Evolutionary conservation across 257 asterid genomes (phyloP).

Genomic region (Verbascum thapsus): DNA sequence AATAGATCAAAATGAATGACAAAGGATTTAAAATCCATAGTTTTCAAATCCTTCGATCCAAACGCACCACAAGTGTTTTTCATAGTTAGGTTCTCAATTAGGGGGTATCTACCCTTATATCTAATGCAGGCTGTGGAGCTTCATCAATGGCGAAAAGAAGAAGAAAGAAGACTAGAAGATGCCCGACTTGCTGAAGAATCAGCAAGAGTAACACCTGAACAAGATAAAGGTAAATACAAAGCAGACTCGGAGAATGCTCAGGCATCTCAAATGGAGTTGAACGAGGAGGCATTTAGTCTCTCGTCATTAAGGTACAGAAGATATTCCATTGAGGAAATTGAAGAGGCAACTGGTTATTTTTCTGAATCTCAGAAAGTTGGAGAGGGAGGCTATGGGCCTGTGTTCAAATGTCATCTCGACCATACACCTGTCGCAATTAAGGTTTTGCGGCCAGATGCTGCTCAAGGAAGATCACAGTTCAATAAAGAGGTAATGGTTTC

Average conservation of each 20-base stretch:
- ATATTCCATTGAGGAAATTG: slow-evolving; percentile 81
- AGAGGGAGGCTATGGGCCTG: slow-evolving; percentile 98
- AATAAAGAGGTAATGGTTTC: slow-evolving; percentile 64
- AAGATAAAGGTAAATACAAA: slow-evolving; percentile 40
- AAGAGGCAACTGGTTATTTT: slow-evolving; percentile 70
- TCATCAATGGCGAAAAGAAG: slow-evolving; percentile 69
- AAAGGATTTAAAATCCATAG: no score
- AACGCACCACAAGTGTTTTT: no score
- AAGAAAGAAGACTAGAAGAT: slow-evolving; percentile 66
- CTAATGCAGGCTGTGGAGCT: slow-evolving; percentile 69
- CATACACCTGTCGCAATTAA: slow-evolving; percentile 82
- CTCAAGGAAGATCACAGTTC: slow-evolving; percentile 86
- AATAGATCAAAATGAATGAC: no score
- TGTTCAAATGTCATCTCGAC: slow-evolving; percentile 77
- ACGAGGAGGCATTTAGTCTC: slow-evolving; percentile 29
- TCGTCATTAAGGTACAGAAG: slow-evolving; percentile 49
- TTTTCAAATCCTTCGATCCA: no score
- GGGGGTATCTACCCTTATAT: background rate
- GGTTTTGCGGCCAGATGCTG: slow-evolving; percentile 85
- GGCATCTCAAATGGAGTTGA: slow-evolving; percentile 50
- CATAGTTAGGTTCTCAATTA: background rate
- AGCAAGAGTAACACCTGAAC: slow-evolving; percentile 36
- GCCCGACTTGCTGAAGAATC: slow-evolving; percentile 51
- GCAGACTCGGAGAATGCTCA: slow-evolving; percentile 43
- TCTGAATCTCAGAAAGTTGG: slow-evolving; percentile 61